Base-by-base conservation (phyloP, 805 yeast species). In the Candida fluviatilis region DNA sequence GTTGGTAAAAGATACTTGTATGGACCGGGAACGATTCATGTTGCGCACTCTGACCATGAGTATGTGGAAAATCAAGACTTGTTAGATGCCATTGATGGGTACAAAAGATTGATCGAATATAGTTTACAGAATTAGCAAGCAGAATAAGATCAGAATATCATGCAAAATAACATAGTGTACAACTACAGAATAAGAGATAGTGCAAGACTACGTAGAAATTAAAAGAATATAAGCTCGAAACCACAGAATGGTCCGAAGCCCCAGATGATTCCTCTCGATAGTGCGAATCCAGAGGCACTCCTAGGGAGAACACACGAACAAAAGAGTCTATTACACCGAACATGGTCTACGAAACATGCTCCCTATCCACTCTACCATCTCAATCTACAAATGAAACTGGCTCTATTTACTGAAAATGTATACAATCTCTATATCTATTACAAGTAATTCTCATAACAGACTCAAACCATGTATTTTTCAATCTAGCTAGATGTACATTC, bases 11-110 rank as follows among this genome's bases (percentile, higher is more conserved):
- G 76, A 48, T 80, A 76, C 48, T 57, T 81, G 6, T 81, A 78
- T 47, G 88, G 87, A 0, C 85, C 87, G 3, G 88, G 88, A 2
- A 59, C 79, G 2, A 79, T 80, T 35, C 64, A 60, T 24, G 78
- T 75, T 27, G 85, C 85, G 0, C 85, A 80, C 48, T 69, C 77
- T 5, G 79, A 69, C 39, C 54, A 75, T 38, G 86, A 80, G 57
- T 71, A 57, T 41, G 73, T 80, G 13, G 64, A 69, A 2, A 59
- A 71, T 28, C 50, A 50, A 3, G 80, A 77, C 46, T 58, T 81
- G 39, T 40, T 58, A 7, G 57, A 60, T 15, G 77, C 82, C 6
- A 75, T 81, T 14, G 70, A 55, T 1, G 85, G 80, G 8, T 77
- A 75, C 62, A 71, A 73, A 49, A 55, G 51, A 29, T 51, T 79